These are phyloP conservation scores for Brassica cretica DNA, from an alignment of 345 rosid species.

Conservation along the genomic window DNA sequence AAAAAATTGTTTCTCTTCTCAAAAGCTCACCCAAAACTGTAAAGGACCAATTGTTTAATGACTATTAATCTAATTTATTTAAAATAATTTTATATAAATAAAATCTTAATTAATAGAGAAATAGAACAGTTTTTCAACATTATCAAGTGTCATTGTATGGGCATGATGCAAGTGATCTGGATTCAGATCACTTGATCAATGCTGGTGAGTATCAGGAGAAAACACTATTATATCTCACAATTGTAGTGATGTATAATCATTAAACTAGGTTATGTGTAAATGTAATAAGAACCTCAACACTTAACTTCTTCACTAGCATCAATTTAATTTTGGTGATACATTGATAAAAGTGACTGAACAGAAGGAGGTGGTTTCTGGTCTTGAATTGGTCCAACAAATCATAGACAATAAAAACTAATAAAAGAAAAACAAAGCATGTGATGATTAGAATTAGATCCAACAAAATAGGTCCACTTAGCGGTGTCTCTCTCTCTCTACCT, in stretches of 20 bases:
- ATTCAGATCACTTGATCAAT: background rate
- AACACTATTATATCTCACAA: background rate
- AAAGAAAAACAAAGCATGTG: conserved; percentile 35
- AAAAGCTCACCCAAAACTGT: background rate
- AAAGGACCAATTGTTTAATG: background rate
- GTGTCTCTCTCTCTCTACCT: too few species aligned
- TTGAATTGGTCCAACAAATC: conserved; percentile 24
- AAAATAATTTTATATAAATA: too few species aligned
- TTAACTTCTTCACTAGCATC: background rate
- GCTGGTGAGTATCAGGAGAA: background rate
- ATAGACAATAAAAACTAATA: conserved; percentile 15
- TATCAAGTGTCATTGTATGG: too few species aligned
- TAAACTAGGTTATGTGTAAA: background rate
- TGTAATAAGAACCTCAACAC: background rate
- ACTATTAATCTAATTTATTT: background rate
- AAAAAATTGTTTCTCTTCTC: background rate
- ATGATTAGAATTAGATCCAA: conserved; percentile 29
- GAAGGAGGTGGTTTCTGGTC: background rate
- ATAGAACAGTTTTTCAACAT: too few species aligned
- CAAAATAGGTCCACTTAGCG: background rate
- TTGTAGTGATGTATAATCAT: background rate
- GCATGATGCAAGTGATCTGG: background rate
- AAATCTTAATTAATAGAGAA: too few species aligned
- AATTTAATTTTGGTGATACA: background rate
- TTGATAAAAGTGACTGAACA: background rate